Evolutionary conservation across 805 yeast genomes (phyloP), one percentile per base, ranked within the genome.

Genomic region (Kockiozyma suomiensis): DNA sequence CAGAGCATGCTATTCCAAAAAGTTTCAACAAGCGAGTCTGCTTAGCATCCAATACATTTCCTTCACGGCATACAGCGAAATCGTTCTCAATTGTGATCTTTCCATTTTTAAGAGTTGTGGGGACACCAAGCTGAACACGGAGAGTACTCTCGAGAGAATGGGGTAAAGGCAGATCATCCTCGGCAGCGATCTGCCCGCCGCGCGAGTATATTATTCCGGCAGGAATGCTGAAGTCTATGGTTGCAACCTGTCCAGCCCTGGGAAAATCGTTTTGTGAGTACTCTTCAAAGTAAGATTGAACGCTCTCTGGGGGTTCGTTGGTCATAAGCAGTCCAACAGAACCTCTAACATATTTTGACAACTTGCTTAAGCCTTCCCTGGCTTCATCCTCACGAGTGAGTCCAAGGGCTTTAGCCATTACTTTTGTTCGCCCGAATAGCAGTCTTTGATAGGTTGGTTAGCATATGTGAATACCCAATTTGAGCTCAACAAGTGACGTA

Each of bases 91-190:
- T 78, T 59, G 82, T 80, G 66, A 94, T 87, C 74, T 93, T 93
- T 74, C 99, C 99, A 54, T 85, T 81, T 71, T 87, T 88, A 66
- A 94, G 88, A 72, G 85, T 86, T 3, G 98, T 92, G 68, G 99
- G 98, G 68, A 94, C 83, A 72, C 93, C 92, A 67, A 85, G 85
- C 72, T 88, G 88, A 10, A 54, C 56, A 80, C 99, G 87, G 71
- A 94, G 75, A 42, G 96, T 90, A 70, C 91, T 90, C 76, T 94
- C 99, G 77, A 96, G 81, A 4, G 98, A 90, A 73, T 94, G 99
- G 12, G 96, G 87, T 88, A 94, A 86, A 68, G 97, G 97, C 21
- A 94, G 91, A 74, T 94, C 99, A 66, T 94, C 98, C 72, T 91
- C 97, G 25, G 73, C 76, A 32, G 97, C 81, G 53, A 92, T 78